These are phyloP conservation scores for Eucalyptus erythrocorys DNA, from an alignment of 345 rosid species.

Conservation along the genomic window DNA sequence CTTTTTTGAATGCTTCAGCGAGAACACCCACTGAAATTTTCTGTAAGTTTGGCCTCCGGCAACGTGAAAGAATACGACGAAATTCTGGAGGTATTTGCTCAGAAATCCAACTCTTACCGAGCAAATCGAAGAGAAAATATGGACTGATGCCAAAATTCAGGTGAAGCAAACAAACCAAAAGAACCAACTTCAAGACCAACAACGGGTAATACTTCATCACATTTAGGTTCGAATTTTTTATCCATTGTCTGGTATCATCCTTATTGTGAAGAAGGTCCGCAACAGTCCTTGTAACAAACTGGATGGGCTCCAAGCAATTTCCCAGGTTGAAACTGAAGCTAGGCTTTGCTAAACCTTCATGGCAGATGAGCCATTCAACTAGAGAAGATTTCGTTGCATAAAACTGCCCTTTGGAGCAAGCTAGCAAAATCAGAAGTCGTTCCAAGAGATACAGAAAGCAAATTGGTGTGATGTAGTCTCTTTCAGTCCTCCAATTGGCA, in stretches of 20 bases:
- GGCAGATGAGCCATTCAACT: constrained; percentile 23
- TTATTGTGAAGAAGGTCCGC: not conserved
- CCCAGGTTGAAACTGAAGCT: not conserved
- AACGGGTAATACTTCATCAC: not conserved
- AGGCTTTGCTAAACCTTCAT: not conserved
- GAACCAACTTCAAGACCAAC: constrained; percentile 21
- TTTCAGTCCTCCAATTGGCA: constrained; percentile 10
- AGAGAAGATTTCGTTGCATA: constrained; percentile 12
- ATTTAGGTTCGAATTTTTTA: not conserved
- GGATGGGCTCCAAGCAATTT: not conserved
- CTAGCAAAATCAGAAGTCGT: constrained; percentile 11
- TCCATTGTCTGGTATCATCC: constrained; percentile 14
- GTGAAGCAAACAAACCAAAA: constrained; percentile 9
- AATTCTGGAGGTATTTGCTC: constrained; percentile 6
- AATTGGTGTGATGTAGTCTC: constrained; percentile 21
- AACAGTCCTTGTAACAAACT: not conserved
- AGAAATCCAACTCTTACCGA: not conserved
- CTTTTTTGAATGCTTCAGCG: constrained; percentile 13
- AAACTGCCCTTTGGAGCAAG: not conserved
- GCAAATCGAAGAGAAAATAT: not conserved
- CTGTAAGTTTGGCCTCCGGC: not conserved
- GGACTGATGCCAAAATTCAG: constrained; percentile 11
- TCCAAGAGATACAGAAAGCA: constrained; percentile 43
- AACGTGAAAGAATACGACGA: not conserved
- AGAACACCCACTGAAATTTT: not conserved